Evolutionary conservation across 768 basidiomycete species (phyloP).

Genomic region (Tulasnella sp.): DNA sequence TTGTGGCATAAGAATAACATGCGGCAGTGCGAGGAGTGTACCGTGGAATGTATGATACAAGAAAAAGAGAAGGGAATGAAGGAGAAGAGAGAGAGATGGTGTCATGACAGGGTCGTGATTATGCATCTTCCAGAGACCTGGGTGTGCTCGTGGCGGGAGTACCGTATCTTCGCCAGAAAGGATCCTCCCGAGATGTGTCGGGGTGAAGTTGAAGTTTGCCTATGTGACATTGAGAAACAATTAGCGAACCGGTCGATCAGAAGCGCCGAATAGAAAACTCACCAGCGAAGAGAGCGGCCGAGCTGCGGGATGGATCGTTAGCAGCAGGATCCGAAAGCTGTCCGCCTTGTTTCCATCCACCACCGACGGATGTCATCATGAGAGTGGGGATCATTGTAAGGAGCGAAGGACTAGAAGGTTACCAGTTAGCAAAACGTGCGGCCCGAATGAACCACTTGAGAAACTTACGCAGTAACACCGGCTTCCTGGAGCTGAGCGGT

Average conservation of each 20-base stretch:
- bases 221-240: neutral
- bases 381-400: constrained; percentile 69
- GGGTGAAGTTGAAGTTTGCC: constrained; percentile 84
- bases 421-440: constrained; percentile 14
- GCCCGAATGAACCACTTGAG: constrained; percentile 16
- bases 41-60: neutral
- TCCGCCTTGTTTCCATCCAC: constrained; percentile 42
- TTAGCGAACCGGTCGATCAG: neutral
- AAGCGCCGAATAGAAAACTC: constrained; percentile 8
- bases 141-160: neutral
- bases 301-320: constrained; percentile 66
- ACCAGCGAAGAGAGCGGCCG: constrained; percentile 66
- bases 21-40: neutral
- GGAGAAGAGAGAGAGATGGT: neutral
- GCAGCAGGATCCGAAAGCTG: constrained; percentile 64
- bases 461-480: constrained; percentile 27
- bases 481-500: constrained; percentile 38
- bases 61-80: neutral
- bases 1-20: neutral
- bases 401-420: constrained; percentile 43
- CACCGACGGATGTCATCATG: constrained; percentile 62
- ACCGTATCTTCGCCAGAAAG: constrained; percentile 18
- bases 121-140: neutral
- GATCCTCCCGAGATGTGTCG: constrained; percentile 61
- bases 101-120: neutral